Evolutionary conservation across 2,329 filamentous ascomycete genomes (phyloP).

Genomic region (Beauveria brongniartii): DNA sequence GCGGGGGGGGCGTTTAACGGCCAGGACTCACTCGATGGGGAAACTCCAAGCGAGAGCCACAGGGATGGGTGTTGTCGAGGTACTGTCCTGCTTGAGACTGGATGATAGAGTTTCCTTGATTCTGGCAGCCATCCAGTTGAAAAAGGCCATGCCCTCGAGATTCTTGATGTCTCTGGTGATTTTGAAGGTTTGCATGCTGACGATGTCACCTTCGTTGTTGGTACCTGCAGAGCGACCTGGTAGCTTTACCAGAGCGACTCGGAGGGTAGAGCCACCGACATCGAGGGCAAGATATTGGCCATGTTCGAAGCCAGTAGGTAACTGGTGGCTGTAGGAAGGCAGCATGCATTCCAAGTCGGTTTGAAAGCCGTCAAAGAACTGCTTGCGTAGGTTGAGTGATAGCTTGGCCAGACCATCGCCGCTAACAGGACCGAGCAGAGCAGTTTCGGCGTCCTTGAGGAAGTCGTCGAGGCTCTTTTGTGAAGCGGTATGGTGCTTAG

Average conservation of each 20-base stretch:
- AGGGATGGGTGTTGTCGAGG: slow-evolving; percentile 37
- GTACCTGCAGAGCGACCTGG: slow-evolving; percentile 33
- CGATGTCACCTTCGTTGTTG: slow-evolving; percentile 40
- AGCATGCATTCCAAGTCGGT: slow-evolving; percentile 52
- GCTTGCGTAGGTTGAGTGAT: slow-evolving; percentile 41
- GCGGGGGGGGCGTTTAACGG: not conserved
- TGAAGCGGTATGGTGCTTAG: slow-evolving; percentile 21
- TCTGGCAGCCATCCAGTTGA: slow-evolving; percentile 59
- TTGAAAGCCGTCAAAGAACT: slow-evolving; percentile 46
- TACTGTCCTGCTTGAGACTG: slow-evolving; percentile 30
- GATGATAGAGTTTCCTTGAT: slow-evolving; percentile 48
- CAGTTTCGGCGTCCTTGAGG: slow-evolving; percentile 45
- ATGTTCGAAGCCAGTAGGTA: slow-evolving; percentile 51
- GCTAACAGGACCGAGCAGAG: slow-evolving; percentile 40
- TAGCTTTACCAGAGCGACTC: slow-evolving; percentile 56
- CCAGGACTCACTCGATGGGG: slow-evolving; percentile 53
- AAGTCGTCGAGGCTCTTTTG: slow-evolving; percentile 39
- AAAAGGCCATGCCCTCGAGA: slow-evolving; percentile 52
- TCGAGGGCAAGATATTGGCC: slow-evolving; percentile 57
- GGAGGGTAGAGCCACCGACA: slow-evolving; percentile 60
- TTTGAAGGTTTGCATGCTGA: slow-evolving; percentile 46
- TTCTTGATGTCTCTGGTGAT: slow-evolving; percentile 49
- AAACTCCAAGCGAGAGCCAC: slow-evolving; percentile 63
- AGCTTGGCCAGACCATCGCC: slow-evolving; percentile 38
- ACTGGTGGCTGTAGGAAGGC: slow-evolving; percentile 56